Base-by-base conservation (phyloP, 2,329 filamentous ascomycete genomes). In the Sporothrix dimorphospora region DNA sequence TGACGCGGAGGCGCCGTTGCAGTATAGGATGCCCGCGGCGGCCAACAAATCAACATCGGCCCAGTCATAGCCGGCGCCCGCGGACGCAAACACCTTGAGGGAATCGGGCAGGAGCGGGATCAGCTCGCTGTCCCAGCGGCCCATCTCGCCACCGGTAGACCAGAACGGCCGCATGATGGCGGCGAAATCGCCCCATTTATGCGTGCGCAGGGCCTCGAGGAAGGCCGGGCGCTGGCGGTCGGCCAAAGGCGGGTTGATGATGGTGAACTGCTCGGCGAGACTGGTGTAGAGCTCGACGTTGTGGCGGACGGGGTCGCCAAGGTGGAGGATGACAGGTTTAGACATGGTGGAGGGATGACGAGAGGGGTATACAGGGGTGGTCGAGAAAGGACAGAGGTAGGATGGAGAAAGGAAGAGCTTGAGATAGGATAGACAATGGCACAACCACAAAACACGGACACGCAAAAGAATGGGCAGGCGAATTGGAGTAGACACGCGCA, bases 1-100 rank as follows among this genome's bases (percentile, higher is more conserved):
- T 49, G 90, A 90, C 0, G 91, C 90, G 1, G 88, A 85, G 2
- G 90, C 91, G 3, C 88, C 87, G 81, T 94, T 93, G 83, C 91
- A 93, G 81, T 93, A 94, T 69, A 91, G 81, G 73, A 92, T 87
- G 53, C 89, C 86, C 86, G 72, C 61, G 74, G 88, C 83, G 1
- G 88, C 91, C 70, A 94, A 78, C 1, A 87, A 79, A 76, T 88
- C 83, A 42, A 86, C 88, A 75, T 91, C 87, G 1, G 88, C 89
- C 89, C 89, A 91, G 79, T 91, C 89, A 77, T 89, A 91, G 30
- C 90, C 84, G 7, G 89, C 89, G 6, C 90, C 90, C 5, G 90
- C 89, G 68, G 86, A 88, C 45, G 89, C 88, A 79, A 89, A 91
- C 45, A 92, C 86, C 74, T 84, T 84, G 74, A 89, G 86, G n/a